Conservation (phyloP, 1,139 yeast genomes). For the Geotrichum bryndzae region DNA sequence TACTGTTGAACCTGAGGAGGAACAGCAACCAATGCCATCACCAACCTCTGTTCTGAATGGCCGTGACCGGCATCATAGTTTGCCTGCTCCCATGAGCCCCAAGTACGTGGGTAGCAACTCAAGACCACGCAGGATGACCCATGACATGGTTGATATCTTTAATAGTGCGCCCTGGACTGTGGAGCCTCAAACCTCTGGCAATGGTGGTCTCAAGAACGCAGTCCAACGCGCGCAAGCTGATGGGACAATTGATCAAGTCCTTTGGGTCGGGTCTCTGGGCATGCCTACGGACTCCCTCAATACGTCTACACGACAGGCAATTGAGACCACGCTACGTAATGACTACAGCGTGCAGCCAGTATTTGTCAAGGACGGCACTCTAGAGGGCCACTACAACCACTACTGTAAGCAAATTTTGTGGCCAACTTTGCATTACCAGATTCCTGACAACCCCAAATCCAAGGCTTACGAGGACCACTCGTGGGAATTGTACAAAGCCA, state of each 20-base stretch:
- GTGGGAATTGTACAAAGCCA: constrained; percentile 73
- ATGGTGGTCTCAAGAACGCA: constrained; percentile 84
- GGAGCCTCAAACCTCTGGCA: constrained; percentile 66
- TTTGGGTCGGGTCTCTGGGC: constrained; percentile 87
- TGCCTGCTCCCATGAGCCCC: not conserved
- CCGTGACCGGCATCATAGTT: not conserved
- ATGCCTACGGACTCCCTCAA: constrained; percentile 85
- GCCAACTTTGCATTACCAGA: constrained; percentile 96
- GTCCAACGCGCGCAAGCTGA: constrained; percentile 55
- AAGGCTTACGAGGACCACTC: constrained; percentile 95
- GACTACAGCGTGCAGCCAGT: constrained; percentile 60
- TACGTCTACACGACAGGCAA: constrained; percentile 40
- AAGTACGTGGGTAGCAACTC: not conserved
- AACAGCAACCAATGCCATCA: not conserved
- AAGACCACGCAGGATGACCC: constrained; percentile 8
- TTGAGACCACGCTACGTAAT: constrained; percentile 25
- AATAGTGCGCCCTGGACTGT: constrained; percentile 73
- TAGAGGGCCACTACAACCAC: constrained; percentile 83
- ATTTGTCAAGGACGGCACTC: constrained; percentile 67
- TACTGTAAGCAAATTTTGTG: constrained; percentile 91
- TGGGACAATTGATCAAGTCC: constrained; percentile 44
- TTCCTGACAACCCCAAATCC: constrained; percentile 90
- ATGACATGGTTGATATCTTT: constrained; percentile 40
- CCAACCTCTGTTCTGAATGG: not conserved
- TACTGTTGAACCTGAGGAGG: not conserved